Base-by-base conservation (phyloP, 208 protist species). In the Leptomonas pyrrhocoris region DNA sequence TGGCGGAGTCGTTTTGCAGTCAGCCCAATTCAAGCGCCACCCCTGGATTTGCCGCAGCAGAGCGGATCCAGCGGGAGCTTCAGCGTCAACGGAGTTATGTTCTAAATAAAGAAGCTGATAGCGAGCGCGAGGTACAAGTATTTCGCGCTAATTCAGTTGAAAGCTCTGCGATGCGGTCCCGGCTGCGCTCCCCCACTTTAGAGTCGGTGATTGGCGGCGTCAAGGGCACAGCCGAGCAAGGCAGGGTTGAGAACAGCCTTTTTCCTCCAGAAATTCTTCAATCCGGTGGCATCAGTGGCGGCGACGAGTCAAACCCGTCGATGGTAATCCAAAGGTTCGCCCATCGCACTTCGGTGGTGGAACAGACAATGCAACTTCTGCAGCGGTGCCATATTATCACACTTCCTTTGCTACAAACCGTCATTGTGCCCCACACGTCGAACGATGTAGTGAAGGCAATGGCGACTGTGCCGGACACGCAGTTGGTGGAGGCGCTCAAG, bases 241-340 rank as follows among this genome's bases (percentile, higher is more conserved):
- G 48, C 43, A 68, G 28, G 23, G 36, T 85, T 6, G 86, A 91
- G 46, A 84, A 95, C 67, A 84, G 80, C 71, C 74, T 96, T 1
- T 96, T 91, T 36, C 89, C 92, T 48, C 84, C 88, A 2, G 87
- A 96, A 53, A 85, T 96, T 62, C 70, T 92, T 5, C 46, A 78
- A 36, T 92, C 85, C 5, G 87, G 90, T 15, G 90, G 90, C 23
- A 93, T 95, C 38, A 83, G 78, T 5, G 90, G 85, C 13, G 88
- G 89, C 0, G 88, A 87, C 23, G 82, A 92, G 27, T 79, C 61
- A 30, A 54, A 54, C 34, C 45, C 61, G 1, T 68, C 72, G 13
- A 81, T 58, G 50, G 61, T 96, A 18, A 85, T 96, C 50, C 88
- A 85, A 6, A 65, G 83, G 19, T 96, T 90, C 48, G 85, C 86